Evolutionary conservation across 305 asterid genomes (phyloP), one percentile per base, ranked within the genome.

Genomic region (Fraxinus dipetala): DNA sequence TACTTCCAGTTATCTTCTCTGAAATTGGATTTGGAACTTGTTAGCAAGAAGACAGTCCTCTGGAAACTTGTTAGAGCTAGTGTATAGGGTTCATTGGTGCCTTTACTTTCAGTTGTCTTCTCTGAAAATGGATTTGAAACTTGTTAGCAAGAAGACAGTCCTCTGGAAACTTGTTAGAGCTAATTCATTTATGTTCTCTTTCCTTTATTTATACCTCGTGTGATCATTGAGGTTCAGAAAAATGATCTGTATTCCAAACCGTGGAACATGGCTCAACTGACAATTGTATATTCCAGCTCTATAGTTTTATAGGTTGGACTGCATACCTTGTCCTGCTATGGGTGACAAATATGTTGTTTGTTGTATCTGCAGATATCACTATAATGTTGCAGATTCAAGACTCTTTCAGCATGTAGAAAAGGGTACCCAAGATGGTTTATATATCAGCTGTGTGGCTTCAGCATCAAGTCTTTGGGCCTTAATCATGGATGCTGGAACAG

Each of bases 401-500:
- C 98, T 96, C 43, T 88, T 88, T 36, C 99, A 96, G 87, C 99
- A 94, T 86, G 97, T 96, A 28, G 98, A 94, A 78, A 96, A 96
- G 90, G 99, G 99, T 34, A 96, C 93, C 56, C 98, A 96, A 88
- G 99, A 96, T 83, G 98, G 98, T 77, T 84, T 96, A 20, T 94
- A 91, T 79, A 96, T 96, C 78, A 96, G 98, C 90, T 96, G 98
- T 67, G 99, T 96, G 83, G 98, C 97, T 78, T 96, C 98, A 18
- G 93, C 98, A 26, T 85, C 94, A 79, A 96, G 89, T 84, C 98
- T 96, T 79, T 96, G 99, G 99, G 99, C 99, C 85, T 89, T 96
- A 83, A 96, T 96, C 87, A 96, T 96, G 99, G 99, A 96, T 89
- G 99, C 98, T 3, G 99, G 99, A 82, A 94, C 99, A 11, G 98